Evolutionary conservation across 1,284 basidiomycete genomes (phyloP), one percentile per base, ranked within the genome.

Genomic region (Ustilago sp.): DNA sequence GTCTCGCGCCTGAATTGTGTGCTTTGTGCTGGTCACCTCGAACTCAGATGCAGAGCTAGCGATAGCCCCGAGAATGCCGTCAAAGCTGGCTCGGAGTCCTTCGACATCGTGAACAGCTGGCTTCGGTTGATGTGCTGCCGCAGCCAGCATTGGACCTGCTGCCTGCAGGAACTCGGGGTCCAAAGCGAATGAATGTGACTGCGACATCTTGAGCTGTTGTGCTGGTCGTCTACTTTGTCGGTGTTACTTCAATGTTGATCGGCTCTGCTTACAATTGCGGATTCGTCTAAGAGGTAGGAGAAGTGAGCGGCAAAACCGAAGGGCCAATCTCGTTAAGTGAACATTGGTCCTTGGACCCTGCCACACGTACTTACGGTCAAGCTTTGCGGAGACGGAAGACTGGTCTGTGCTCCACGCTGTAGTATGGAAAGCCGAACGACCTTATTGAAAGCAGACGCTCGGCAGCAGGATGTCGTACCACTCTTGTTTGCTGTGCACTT

Each of bases 1-100:
- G 23, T 73, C 70, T 8, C 70, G 59, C 1, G 70, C 68, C 15
- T 55, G 50, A 52, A 73, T 38, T 52, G 45, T 39, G 61, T 73
- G 70, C 31, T 53, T 68, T n/a, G 45, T 68, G 11, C 8, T 59
- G n/a, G 50, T 47, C n/a, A 54, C 61, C 8, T 67, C 60, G 4
- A 38, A 51, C 19, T 63, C 32, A 6, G 70, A 47, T 3, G 43
- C 32, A 11, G 28, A 19, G 9, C 41, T 8, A 2, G 38, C 65
- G 2, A 60, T 38, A 4, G 12, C 31, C 6, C 38, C 38, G 0
- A 73, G 23, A 1, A 32, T 2, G 0, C 15, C 38, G 15, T 63
- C 56, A 3, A 73, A 19, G 39, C 41, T 56, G 35, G 8, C 31
- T 8, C 70, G 63, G 8, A 55, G 59, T 3, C 32, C 34, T 45